These are phyloP conservation scores for Dalechampia spathulata DNA, from an alignment of 441 rosid genomes.

Conservation along the genomic window DNA sequence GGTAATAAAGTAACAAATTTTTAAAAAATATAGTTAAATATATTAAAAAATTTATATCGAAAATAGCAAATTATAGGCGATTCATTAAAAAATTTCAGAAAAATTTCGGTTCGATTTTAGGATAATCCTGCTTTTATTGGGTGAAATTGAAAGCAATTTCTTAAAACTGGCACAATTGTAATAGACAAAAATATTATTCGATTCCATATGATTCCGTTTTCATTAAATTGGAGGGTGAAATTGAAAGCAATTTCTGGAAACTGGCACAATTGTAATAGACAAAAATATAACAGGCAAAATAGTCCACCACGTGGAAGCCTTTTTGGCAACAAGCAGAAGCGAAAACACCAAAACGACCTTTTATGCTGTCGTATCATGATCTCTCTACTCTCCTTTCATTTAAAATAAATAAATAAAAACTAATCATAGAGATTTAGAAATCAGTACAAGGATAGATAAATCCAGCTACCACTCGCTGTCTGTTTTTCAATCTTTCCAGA, in stretches of 20 bases:
- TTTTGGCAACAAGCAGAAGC: constrained; percentile 10
- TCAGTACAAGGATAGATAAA: neutral
- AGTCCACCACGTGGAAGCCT: constrained; percentile 23
- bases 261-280: neutral
- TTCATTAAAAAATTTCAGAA: too few relatives aligned
- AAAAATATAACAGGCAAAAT: too few relatives aligned
- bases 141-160: too few relatives aligned
- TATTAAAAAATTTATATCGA: too few relatives aligned
- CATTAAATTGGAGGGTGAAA: neutral
- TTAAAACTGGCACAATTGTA: neutral
- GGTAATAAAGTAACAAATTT: too few relatives aligned
- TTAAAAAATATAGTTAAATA: too few relatives aligned
- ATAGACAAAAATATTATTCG: neutral
- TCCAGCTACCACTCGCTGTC: neutral
- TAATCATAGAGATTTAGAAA: neutral
- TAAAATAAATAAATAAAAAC: neutral
- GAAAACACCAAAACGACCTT: constrained; percentile 9
- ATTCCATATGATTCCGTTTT: too few relatives aligned
- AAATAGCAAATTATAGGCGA: too few relatives aligned
- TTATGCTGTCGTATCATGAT: neutral
- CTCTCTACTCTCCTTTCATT: neutral
- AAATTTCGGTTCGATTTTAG: too few relatives aligned
- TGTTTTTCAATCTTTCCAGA: neutral
- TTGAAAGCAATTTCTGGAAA: neutral
- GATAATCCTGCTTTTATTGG: too few relatives aligned